Conservation (phyloP, 2,329 filamentous ascomycete genomes). For the Sphaerulina populicola region DNA sequence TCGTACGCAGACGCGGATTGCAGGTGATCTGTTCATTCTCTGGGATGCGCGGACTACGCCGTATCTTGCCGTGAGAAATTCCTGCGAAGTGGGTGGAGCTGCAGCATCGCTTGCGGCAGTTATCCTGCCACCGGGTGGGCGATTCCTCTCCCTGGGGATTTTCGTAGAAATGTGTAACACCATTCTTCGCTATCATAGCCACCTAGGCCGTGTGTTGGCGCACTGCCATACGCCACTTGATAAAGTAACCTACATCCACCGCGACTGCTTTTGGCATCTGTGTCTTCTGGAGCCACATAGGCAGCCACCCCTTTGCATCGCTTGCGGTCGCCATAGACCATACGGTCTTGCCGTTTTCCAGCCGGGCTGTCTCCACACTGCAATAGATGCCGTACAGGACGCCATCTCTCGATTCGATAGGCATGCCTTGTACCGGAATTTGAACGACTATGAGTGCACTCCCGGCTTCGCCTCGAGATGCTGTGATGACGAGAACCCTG, state of each 20-base stretch:
- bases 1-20: too few relatives aligned
- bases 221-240: slow-evolving; percentile 46
- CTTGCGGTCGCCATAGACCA: slow-evolving; percentile 64
- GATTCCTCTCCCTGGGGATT: too few relatives aligned
- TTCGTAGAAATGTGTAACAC: too few relatives aligned
- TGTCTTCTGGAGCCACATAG: slow-evolving; percentile 57
- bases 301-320: slow-evolving; percentile 59
- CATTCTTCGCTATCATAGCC: too few relatives aligned
- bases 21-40: too few relatives aligned
- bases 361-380: slow-evolving; percentile 47
- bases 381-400: slow-evolving; percentile 32
- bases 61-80: too few relatives aligned
- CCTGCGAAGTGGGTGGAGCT: too few relatives aligned
- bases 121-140: too few relatives aligned
- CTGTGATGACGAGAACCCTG: slow-evolving; percentile 55
- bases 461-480: slow-evolving; percentile 21
- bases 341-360: neutral
- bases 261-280: slow-evolving; percentile 54
- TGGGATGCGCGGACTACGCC: too few relatives aligned
- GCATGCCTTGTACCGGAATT: slow-evolving; percentile 30
- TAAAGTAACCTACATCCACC: slow-evolving; percentile 63
- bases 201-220: neutral
- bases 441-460: slow-evolving; percentile 32
- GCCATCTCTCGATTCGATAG: slow-evolving; percentile 13
- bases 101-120: too few relatives aligned